Base-by-base conservation (phyloP, 441 rosid species). In the Adansonia rubrostipa region DNA sequence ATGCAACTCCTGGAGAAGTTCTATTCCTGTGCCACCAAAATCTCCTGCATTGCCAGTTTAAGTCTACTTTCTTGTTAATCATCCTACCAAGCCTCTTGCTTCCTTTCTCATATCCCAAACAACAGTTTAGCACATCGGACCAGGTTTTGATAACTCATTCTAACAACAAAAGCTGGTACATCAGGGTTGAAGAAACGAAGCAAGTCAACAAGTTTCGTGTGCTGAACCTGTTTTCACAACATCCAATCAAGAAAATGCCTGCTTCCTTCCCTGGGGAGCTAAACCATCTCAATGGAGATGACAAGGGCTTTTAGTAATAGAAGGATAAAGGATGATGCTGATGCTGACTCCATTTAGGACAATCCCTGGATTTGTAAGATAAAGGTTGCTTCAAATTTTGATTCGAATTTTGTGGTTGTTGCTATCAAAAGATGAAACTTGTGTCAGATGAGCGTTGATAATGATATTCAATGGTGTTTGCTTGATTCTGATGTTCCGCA, bases 211-310 rank as follows among this genome's bases (percentile, higher is more conserved):
- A 36, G 9, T 6, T 73, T 0, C 47, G 36, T 48, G 40, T 77
- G 40, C 0, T 80, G 36, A 80, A 66, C 57, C 78, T 65, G 1
- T 80, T 73, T n/a, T 65, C 83, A 0, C 3, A 36, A 4, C 22
- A 4, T 36, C 74, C 63, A 0, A 42, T 58, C 2, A 45, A 19
- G 7, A 36, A 65, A 3, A 48, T 71, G 3, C 83, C 77, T 5
- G 48, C 19, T 0, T 22, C 45, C 15, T 67, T 77, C 5, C 78
- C 77, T 9, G 66, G 40, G 70, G 15, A 9, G n/a, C 5, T 77
- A 5, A 47, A 65, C 74, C 53, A 45, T n/a, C 80, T 56, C 6
- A 22, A 66, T 63, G 4, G 74, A 72, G 50, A 57, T 40, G 0
- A 9, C 47, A 4, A 28, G 7, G 14, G 14, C 4, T 20, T 44